phyloP scores from a whole-genome alignment of 2,329 filamentous ascomycete species.

The Cladophialophora psammophila region DNA sequence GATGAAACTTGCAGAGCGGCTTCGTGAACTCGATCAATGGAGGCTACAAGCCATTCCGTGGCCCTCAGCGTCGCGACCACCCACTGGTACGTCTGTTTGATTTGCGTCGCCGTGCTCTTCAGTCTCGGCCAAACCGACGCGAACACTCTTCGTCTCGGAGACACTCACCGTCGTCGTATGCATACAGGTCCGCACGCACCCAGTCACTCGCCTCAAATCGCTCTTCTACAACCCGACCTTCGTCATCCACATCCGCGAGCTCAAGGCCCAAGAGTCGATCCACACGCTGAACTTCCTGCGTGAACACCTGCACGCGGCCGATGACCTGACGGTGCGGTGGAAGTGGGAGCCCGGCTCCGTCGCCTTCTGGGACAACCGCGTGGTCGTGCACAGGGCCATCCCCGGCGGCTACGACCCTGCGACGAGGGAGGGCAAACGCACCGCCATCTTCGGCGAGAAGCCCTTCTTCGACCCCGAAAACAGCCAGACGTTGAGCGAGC shows the following conservation, averaged over 20 bases:
- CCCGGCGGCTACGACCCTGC: constrained; percentile 39
- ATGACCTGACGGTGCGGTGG: constrained; percentile 37
- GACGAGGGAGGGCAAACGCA: constrained; percentile 39
- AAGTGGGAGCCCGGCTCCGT: constrained; percentile 36
- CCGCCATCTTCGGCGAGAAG: constrained; percentile 36
- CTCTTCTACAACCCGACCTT: constrained; percentile 40
- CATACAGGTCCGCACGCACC: constrained; percentile 40
- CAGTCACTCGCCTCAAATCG: constrained; percentile 40
- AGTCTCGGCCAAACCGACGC: not conserved
- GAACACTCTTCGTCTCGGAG: not conserved
- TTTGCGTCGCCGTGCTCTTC: not conserved
- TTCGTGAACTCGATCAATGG: constrained; percentile 37
- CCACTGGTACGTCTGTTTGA: constrained; percentile 28
- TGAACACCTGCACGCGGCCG: constrained; percentile 38
- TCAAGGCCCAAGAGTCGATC: constrained; percentile 39
- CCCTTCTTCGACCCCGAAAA: constrained; percentile 23
- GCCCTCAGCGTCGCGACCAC: constrained; percentile 36
- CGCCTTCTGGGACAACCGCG: constrained; percentile 41
- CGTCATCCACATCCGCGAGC: constrained; percentile 37
- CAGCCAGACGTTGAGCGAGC: constrained; percentile 24
- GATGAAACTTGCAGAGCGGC: constrained; percentile 9
- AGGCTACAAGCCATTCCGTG: constrained; percentile 36
- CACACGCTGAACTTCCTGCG: constrained; percentile 39
- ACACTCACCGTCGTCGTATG: not conserved
- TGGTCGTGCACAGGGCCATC: constrained; percentile 36